Evolutionary conservation across 148 eudicot genomes (phyloP).

Genomic region (Salicornia ramosissima): DNA sequence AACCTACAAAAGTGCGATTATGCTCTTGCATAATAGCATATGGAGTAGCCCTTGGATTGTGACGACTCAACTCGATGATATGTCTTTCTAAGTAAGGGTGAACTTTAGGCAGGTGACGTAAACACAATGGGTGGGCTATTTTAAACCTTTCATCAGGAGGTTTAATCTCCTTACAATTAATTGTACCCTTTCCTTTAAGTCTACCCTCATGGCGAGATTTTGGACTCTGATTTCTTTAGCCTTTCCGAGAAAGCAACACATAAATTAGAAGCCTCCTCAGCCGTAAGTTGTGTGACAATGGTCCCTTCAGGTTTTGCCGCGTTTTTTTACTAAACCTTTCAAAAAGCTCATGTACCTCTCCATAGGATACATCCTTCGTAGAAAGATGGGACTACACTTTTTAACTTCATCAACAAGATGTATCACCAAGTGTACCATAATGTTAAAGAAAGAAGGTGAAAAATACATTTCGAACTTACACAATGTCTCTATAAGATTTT

Average conservation of each 20-base stretch:
- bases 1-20: too few relatives aligned
- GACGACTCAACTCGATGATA: too few relatives aligned
- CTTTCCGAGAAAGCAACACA: background rate
- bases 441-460: too few relatives aligned
- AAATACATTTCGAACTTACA: too few relatives aligned
- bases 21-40: too few relatives aligned
- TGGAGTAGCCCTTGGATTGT: too few relatives aligned
- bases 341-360: background rate
- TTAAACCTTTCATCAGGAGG: background rate
- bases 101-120: background rate
- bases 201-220: background rate
- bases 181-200: background rate
- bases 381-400: background rate
- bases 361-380: slow-evolving; percentile 3
- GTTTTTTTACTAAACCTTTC: background rate
- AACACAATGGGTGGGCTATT: background rate
- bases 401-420: background rate
- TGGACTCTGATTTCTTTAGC: background rate
- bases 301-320: background rate
- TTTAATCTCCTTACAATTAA: background rate
- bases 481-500: too few relatives aligned
- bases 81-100: too few relatives aligned
- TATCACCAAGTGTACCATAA: too few relatives aligned
- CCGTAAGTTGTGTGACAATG: background rate
- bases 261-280: background rate